Percentiles rank a stretch among this genome's conserved stretches.
These are phyloP conservation scores for Corynascus novoguineensis DNA, from an alignment of 495 filamentous ascomycete species.

Conservation along the genomic window DNA sequence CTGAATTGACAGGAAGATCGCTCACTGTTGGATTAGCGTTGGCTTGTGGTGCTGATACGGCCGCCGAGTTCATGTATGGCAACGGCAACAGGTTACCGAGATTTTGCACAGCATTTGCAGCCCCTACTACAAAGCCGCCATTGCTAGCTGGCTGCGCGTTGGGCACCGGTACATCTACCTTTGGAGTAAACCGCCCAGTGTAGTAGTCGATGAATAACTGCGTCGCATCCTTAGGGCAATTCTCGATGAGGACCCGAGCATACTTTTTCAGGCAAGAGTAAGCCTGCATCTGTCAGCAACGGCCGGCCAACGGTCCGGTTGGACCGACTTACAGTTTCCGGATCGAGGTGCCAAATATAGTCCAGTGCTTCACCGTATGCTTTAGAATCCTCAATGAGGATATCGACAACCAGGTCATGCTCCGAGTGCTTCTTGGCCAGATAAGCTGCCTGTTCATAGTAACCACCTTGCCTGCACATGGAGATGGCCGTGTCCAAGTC, in stretches of 20 bases:
- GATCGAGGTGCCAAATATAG: slow-evolving; percentile 83
- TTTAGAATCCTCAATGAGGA: slow-evolving; percentile 90
- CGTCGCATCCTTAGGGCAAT: slow-evolving; percentile 75
- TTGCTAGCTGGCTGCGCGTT: slow-evolving; percentile 38
- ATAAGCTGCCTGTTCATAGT: slow-evolving; percentile 93
- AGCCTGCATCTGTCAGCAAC: slow-evolving; percentile 44
- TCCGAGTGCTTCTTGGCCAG: slow-evolving; percentile 91
- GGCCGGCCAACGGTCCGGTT: neutral
- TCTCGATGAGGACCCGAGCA: slow-evolving; percentile 76
- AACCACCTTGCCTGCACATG: slow-evolving; percentile 98
- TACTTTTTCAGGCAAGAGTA: slow-evolving; percentile 94
- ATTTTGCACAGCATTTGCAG: slow-evolving; percentile 70
- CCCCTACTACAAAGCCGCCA: slow-evolving; percentile 51
- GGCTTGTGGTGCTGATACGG: slow-evolving; percentile 39
- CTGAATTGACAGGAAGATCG: slow-evolving; percentile 28
- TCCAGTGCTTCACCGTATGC: slow-evolving; percentile 80
- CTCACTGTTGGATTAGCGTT: slow-evolving; percentile 35
- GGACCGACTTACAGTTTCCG: slow-evolving; percentile 59
- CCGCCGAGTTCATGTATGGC: slow-evolving; percentile 69
- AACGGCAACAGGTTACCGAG: slow-evolving; percentile 76
- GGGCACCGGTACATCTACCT: slow-evolving; percentile 54
- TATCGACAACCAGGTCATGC: slow-evolving; percentile 88
- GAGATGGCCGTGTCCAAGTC: slow-evolving; percentile 94
- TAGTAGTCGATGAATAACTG: slow-evolving; percentile 90
- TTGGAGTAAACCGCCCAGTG: slow-evolving; percentile 73